Evolutionary conservation across 768 basidiomycete genomes (phyloP), one percentile per base, ranked within the genome.

Genomic region (Auriscalpium microsporum): DNA sequence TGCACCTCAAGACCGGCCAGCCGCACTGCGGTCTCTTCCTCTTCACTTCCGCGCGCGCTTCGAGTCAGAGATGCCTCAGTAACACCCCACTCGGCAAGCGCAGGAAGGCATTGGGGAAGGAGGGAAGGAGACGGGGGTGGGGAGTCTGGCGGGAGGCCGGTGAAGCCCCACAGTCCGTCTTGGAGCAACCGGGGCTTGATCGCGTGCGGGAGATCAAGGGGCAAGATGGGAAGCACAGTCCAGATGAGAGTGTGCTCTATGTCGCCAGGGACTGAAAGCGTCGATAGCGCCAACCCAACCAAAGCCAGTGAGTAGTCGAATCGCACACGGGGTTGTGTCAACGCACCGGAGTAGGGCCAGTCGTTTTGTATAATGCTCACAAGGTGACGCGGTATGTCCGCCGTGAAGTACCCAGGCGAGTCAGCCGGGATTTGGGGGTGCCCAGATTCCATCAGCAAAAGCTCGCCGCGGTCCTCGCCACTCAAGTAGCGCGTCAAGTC

Each of bases 111-210:
- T 4, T 72, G 66, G 23, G 76, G 75, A 33, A 88, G 75, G 9
- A 68, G 72, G 5, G 83, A 84, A 0, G 86, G 83, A 9, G 78
- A 80, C 0, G 82, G 83, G 1, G 78, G 79, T 0, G 79, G 77
- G 0, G 75, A 75, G 4, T 62, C 53, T 35, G 54, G 52, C 1
- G 68, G 60, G 33, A 66, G 72, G 14, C 88, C 87, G 1, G 90
- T 89, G 64, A 92, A 93, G 0, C 90, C 91, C 73, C 85, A 90
- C 4, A 93, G 69, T 10, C 91, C 91, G 57, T 90, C 86, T 65
- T 86, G 82, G 21, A 80, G 74, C 21, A 93, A 68, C 40, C 85
- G 83, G 3, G 76, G 67, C 33, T 75, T 68, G 57, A 90, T 72
- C 10, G 74, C 70, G 3, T 72, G 62, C 19, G 76, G 75, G 4